Evolutionary conservation across 345 rosid species (phyloP).

Genomic region (Hypericum perforatum): DNA sequence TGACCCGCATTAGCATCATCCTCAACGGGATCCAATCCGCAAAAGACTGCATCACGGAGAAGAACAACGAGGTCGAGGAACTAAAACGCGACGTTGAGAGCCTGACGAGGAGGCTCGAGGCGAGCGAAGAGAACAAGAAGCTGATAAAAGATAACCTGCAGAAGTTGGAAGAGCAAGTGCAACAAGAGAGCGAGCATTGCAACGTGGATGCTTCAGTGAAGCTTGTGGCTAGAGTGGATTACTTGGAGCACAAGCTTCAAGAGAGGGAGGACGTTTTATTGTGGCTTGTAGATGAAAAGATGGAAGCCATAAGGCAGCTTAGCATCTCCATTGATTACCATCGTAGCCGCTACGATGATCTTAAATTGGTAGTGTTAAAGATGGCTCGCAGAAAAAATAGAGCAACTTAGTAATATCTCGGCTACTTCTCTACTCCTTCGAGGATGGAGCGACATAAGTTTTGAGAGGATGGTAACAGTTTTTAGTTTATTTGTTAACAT

Average conservation of each 20-base stretch:
- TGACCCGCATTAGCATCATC: constrained; percentile 26
- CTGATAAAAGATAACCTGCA: constrained; percentile 6
- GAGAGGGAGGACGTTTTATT: constrained; percentile 6
- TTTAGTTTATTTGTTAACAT: too few relatives aligned
- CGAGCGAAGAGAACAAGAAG: constrained; percentile 5
- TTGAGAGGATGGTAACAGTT: too few relatives aligned
- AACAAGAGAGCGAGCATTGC: constrained; percentile 15
- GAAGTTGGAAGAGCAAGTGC: constrained; percentile 32
- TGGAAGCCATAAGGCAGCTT: constrained; percentile 21
- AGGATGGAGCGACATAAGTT: too few relatives aligned
- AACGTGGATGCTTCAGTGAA: not conserved
- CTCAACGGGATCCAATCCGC: constrained; percentile 36
- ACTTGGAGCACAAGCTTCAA: constrained; percentile 11
- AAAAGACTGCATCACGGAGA: constrained; percentile 16
- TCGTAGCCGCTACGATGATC: constrained; percentile 17
- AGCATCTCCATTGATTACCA: constrained; percentile 22
- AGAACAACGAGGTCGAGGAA: constrained; percentile 6
- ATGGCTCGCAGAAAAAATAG: constrained; percentile 10
- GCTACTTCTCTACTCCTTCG: too few relatives aligned
- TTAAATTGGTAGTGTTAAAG: constrained; percentile 19
- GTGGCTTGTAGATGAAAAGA: constrained; percentile 15
- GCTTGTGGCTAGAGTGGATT: constrained; percentile 8
- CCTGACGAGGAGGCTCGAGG: not conserved
- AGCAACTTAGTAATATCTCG: not conserved
- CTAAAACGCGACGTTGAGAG: constrained; percentile 9